phyloP scores from a whole-genome alignment of 257 asterid genomes.

The Solanum piurae region DNA sequence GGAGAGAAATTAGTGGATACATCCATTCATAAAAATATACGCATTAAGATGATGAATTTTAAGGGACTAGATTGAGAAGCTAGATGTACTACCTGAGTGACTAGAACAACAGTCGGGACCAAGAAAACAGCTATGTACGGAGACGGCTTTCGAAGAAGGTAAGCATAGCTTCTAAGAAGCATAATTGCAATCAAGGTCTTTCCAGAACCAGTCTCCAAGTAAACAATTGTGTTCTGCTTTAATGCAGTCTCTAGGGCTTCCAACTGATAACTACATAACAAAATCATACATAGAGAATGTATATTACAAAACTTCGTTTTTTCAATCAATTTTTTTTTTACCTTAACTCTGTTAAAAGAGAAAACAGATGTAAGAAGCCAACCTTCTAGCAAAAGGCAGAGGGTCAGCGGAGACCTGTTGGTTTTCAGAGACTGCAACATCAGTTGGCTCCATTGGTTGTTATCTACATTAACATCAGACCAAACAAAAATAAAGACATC shows the following conservation, averaged over 20 bases:
- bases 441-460: constrained; percentile 5
- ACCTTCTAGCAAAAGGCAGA: constrained; percentile 51
- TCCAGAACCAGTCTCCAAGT: constrained; percentile 80
- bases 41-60: neutral
- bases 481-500: neutral
- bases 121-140: constrained; percentile 58
- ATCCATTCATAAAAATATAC: neutral
- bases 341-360: neutral
- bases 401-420: constrained; percentile 24
- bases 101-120: constrained; percentile 81
- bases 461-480: neutral
- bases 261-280: constrained; percentile 53
- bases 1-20: neutral
- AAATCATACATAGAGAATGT: neutral
- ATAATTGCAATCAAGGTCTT: constrained; percentile 74
- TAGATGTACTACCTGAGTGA: constrained; percentile 22
- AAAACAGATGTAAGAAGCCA: neutral
- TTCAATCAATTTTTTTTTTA: neutral
- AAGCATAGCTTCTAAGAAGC: constrained; percentile 69
- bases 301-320: neutral
- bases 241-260: constrained; percentile 71
- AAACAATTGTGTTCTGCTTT: constrained; percentile 60
- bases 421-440: constrained; percentile 22
- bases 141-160: constrained; percentile 47
- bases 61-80: neutral